Conservation (phyloP, 1,139 yeast species). For the Komagataea norvegica region DNA sequence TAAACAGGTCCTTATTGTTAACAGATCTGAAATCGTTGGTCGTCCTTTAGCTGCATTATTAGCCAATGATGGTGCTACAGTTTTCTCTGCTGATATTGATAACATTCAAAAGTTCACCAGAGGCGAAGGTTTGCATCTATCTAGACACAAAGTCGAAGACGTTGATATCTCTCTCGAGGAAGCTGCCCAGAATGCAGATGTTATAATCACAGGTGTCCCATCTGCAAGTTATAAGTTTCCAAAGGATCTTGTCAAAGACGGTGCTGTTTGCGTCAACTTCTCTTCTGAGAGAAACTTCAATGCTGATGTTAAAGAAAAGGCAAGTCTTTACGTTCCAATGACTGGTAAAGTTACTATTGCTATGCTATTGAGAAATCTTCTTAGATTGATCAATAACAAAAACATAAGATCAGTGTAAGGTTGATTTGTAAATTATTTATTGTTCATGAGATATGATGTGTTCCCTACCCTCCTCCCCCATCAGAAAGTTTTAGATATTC, state of each 20-base stretch:
- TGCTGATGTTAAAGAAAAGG: constrained; percentile 73
- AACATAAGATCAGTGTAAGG: constrained; percentile 14
- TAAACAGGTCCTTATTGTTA: constrained; percentile 82
- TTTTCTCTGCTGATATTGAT: constrained; percentile 83
- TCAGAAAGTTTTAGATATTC: neutral
- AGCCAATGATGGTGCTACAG: constrained; percentile 97
- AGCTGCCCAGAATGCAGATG: constrained; percentile 76
- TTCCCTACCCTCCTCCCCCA: too few relatives aligned
- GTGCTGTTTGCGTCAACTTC: constrained; percentile 87
- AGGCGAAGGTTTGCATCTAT: constrained; percentile 83
- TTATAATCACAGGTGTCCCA: constrained; percentile 94
- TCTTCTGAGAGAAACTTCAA: constrained; percentile 84
- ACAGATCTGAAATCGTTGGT: constrained; percentile 94
- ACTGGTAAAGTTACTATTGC: constrained; percentile 95
- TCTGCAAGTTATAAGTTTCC: constrained; percentile 80
- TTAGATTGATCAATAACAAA: constrained; percentile 72
- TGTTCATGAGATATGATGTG: neutral
- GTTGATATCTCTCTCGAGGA: constrained; percentile 50
- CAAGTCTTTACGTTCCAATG: constrained; percentile 89
- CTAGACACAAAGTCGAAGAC: constrained; percentile 80
- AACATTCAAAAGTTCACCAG: constrained; percentile 89
- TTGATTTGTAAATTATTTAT: neutral
- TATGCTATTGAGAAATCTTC: constrained; percentile 83
- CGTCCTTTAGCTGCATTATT: constrained; percentile 92
- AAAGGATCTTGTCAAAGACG: constrained; percentile 69